These are phyloP conservation scores for Lodderomyces theae DNA, from an alignment of 1,139 yeast genomes.

Conservation along the genomic window DNA sequence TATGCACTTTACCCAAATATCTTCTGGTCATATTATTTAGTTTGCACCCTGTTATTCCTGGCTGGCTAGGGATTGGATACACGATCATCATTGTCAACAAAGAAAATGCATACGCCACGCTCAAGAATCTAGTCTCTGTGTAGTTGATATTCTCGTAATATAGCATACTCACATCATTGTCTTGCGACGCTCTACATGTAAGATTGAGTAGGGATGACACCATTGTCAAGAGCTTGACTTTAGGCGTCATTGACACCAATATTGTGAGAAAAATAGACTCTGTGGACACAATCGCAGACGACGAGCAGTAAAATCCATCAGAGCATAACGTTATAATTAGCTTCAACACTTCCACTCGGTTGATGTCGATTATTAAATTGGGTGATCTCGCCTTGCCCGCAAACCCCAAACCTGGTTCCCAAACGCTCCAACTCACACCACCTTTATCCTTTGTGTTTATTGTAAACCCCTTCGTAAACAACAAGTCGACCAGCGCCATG, in stretches of 20 bases:
- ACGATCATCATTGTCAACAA: slow-evolving; percentile 59
- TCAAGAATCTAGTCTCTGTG: slow-evolving; percentile 49
- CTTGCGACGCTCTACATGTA: slow-evolving; percentile 39
- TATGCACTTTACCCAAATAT: slow-evolving; percentile 52
- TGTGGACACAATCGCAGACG: slow-evolving; percentile 40
- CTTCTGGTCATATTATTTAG: slow-evolving; percentile 50
- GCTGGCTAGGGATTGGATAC: slow-evolving; percentile 54
- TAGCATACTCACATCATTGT: slow-evolving; percentile 36
- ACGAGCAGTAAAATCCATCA: slow-evolving; percentile 52
- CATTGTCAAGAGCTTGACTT: slow-evolving; percentile 48
- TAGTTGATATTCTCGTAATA: slow-evolving; percentile 23
- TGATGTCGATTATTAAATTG: slow-evolving; percentile 53
- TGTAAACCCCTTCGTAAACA: slow-evolving; percentile 65
- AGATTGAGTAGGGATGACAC: slow-evolving; percentile 70
- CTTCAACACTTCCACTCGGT: slow-evolving; percentile 66
- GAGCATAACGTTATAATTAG: slow-evolving; percentile 65
- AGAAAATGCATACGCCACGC: slow-evolving; percentile 60
- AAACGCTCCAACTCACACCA: slow-evolving; percentile 27
- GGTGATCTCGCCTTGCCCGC: slow-evolving; percentile 42
- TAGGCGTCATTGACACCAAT: slow-evolving; percentile 53
- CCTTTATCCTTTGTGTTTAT: slow-evolving; percentile 20
- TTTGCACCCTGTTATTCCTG: slow-evolving; percentile 32
- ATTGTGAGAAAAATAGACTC: slow-evolving; percentile 63
- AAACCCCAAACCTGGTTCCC: slow-evolving; percentile 80
- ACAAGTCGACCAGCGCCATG: slow-evolving; percentile 44